Percentiles rank a stretch among this genome's conserved stretches.
Evolutionary conservation across 495 filamentous ascomycete genomes (phyloP).

Genomic region (Penicillium robsamsonii): DNA sequence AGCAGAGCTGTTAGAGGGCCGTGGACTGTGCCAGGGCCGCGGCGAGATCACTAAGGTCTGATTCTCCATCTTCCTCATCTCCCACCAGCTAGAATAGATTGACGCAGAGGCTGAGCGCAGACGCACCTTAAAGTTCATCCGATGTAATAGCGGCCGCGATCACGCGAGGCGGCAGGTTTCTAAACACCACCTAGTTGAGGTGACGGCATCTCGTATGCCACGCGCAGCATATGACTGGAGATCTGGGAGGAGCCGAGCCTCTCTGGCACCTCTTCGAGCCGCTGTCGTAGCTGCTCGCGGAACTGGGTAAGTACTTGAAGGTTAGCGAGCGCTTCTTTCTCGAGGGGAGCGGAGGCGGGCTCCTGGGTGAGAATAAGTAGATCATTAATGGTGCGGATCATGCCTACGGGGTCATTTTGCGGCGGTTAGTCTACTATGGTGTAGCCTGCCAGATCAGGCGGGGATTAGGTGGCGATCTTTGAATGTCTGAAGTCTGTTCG

Average conservation of each 20-base stretch:
- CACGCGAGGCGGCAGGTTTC: constrained; percentile 12
- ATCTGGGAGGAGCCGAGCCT: constrained; percentile 15
- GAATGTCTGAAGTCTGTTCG: constrained; percentile 13
- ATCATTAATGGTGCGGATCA: constrained; percentile 18
- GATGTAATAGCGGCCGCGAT: constrained; percentile 17
- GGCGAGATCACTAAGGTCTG: constrained; percentile 11
- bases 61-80: constrained; percentile 10
- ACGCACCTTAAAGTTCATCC: constrained; percentile 14
- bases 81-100: constrained; percentile 5
- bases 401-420: constrained; percentile 1
- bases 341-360: constrained; percentile 7
- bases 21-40: constrained; percentile 14
- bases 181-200: constrained; percentile 20
- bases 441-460: too few relatives aligned
- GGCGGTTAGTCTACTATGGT: constrained; percentile 4
- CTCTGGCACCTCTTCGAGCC: constrained; percentile 17
- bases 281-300: constrained; percentile 15
- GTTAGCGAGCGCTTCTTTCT: constrained; percentile 4
- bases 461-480: constrained; percentile 1
- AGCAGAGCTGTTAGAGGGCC: constrained; percentile 18
- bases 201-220: constrained; percentile 16
- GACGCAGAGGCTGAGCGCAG: constrained; percentile 21
- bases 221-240: constrained; percentile 17
- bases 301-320: constrained; percentile 15
- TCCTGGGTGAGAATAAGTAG: constrained; percentile 19